Evolutionary conservation across 257 asterid species (phyloP).

Genomic region (Ehretia macrophylla): DNA sequence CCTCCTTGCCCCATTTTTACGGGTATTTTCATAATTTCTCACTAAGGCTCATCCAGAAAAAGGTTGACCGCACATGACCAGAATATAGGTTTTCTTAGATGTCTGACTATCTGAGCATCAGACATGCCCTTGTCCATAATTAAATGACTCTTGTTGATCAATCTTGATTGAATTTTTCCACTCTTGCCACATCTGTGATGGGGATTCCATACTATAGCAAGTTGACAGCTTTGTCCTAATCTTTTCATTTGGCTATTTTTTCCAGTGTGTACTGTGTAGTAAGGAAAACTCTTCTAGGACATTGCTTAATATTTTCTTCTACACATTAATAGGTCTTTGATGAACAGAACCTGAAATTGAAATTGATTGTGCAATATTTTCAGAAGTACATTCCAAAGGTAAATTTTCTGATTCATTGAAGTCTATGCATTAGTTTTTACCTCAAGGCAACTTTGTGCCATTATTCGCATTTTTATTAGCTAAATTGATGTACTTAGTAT

Average conservation of each 20-base stretch:
- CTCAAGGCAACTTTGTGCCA: constrained; percentile 4
- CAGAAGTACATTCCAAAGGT: constrained; percentile 82
- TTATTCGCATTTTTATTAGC: background rate
- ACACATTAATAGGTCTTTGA: constrained; percentile 61
- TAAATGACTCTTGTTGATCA: too few relatives aligned
- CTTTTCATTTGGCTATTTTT: background rate
- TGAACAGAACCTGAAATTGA: constrained; percentile 62
- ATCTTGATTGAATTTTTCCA: background rate
- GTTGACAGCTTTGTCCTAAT: background rate
- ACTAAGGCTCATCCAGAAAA: background rate
- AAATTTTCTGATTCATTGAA: constrained; percentile 4
- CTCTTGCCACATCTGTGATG: background rate
- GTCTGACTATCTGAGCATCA: background rate
- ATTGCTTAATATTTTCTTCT: background rate
- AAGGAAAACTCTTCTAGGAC: background rate
- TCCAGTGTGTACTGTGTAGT: background rate
- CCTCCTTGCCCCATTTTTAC: constrained; percentile 62
- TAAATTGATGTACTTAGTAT: too few relatives aligned
- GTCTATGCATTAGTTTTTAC: background rate
- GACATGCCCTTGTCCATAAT: background rate
- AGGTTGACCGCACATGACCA: background rate
- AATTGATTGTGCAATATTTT: constrained; percentile 61
- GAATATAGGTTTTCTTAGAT: background rate
- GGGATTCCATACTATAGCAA: background rate
- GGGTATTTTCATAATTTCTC: constrained; percentile 46